These are phyloP conservation scores for Rhodamnia argentea DNA, from an alignment of 345 rosid species.

Conservation along the genomic window DNA sequence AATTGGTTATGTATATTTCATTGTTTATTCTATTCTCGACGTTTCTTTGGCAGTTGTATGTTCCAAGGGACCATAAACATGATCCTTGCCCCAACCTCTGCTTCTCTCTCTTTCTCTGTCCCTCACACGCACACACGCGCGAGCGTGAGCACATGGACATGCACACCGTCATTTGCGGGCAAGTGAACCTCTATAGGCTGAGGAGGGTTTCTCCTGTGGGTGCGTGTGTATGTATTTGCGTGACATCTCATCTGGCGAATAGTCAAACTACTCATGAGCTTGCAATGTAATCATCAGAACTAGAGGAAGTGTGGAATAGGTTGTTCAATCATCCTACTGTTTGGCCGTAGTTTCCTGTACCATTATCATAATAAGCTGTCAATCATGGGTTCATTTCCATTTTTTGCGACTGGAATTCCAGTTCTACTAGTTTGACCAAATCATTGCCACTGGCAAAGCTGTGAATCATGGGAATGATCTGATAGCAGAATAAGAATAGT, in stretches of 20 bases:
- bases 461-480: not conserved
- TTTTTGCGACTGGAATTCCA: not conserved
- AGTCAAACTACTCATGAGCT: not conserved
- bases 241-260: not conserved
- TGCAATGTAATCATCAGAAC: not conserved
- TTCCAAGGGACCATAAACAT: not conserved
- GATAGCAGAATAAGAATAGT: not conserved
- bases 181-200: not conserved
- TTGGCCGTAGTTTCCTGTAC: not conserved
- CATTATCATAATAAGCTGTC: not conserved
- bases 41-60: not conserved
- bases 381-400: not conserved
- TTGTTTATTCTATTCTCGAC: not conserved
- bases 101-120: not conserved
- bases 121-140: not conserved
- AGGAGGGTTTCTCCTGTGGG: not conserved
- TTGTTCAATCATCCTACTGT: not conserved
- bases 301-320: not conserved
- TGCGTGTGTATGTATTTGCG: not conserved
- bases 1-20: not conserved
- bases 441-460: not conserved
- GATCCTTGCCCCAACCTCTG: not conserved
- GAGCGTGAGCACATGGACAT: not conserved
- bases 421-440: not conserved
- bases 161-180: not conserved